phyloP scores from a whole-genome alignment of 495 filamentous ascomycete species.

The Xylaria curta region DNA sequence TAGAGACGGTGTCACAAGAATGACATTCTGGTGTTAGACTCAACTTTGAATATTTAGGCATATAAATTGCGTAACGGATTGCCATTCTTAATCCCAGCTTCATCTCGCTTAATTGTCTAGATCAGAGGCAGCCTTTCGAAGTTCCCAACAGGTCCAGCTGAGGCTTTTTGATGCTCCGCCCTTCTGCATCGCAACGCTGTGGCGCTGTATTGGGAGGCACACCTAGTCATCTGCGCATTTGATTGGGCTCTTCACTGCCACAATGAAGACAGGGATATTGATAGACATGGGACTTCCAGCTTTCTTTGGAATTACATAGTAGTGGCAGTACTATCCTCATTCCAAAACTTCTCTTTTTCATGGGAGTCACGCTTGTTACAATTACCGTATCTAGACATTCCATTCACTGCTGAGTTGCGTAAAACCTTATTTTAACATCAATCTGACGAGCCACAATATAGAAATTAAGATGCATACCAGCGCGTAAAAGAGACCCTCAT shows the following conservation, averaged over 20 bases:
- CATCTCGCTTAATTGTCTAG: neutral
- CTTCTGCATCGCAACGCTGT: neutral
- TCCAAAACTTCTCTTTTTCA: neutral
- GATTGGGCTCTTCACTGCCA: neutral
- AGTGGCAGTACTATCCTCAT: neutral
- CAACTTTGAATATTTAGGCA: neutral
- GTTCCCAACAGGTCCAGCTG: neutral
- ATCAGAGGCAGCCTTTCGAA: neutral
- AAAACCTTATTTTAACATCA: neutral
- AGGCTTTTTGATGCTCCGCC: neutral
- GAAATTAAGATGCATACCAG: neutral
- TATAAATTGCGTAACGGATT: neutral
- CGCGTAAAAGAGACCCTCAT: neutral
- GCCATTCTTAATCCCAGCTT: neutral
- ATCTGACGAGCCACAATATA: neutral
- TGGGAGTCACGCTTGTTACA: neutral
- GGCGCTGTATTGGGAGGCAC: neutral
- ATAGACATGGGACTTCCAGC: neutral
- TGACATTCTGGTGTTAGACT: neutral
- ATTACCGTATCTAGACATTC: too few species aligned
- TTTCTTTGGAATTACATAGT: neutral
- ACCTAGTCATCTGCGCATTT: neutral
- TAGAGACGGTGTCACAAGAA: neutral
- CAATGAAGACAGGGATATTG: neutral
- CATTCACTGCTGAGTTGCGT: neutral